These are phyloP conservation scores for Lasiosphaeris hirsuta DNA, from an alignment of 495 filamentous ascomycete genomes.

Conservation along the genomic window DNA sequence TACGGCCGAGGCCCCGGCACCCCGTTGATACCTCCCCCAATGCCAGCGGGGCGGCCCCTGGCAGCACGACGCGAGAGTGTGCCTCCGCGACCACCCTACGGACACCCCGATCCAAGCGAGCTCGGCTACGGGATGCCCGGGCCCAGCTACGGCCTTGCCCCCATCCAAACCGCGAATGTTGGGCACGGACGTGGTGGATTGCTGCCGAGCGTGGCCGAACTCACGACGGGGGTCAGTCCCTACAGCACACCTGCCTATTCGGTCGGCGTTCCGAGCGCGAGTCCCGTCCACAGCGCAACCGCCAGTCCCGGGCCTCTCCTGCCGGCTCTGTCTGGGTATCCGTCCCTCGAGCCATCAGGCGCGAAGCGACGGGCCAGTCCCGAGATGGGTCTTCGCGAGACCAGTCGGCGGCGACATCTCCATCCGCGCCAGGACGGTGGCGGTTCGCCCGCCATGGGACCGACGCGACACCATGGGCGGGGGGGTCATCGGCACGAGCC, in stretches of 20 bases:
- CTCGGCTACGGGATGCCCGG: slow-evolving; percentile 32
- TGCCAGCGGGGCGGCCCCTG: slow-evolving; percentile 24
- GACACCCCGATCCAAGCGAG: slow-evolving; percentile 27
- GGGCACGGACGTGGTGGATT: slow-evolving; percentile 29
- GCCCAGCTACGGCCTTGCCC: slow-evolving; percentile 37
- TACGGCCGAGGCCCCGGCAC: slow-evolving; percentile 31
- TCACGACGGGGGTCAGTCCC: slow-evolving; percentile 53
- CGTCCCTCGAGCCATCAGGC: slow-evolving; percentile 13
- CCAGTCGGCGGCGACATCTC: slow-evolving; percentile 43
- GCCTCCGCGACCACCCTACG: slow-evolving; percentile 34
- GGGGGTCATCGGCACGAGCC: neutral
- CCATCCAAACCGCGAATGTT: slow-evolving; percentile 37
- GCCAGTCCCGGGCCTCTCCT: slow-evolving; percentile 43
- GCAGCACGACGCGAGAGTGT: slow-evolving; percentile 45
- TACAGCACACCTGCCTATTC: slow-evolving; percentile 54
- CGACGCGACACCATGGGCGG: neutral
- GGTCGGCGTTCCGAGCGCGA: slow-evolving; percentile 33
- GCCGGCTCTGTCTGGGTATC: slow-evolving; percentile 36
- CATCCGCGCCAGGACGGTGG: slow-evolving; percentile 30
- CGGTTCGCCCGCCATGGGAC: slow-evolving; percentile 8
- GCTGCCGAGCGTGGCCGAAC: slow-evolving; percentile 51
- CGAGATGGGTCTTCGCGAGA: slow-evolving; percentile 37
- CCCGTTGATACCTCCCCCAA: slow-evolving; percentile 22
- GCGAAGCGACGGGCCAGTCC: slow-evolving; percentile 41
- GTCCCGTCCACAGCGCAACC: slow-evolving; percentile 36